These are phyloP conservation scores for Fusarium euwallaceae DNA, from an alignment of 2,329 filamentous ascomycete genomes.

Conservation along the genomic window DNA sequence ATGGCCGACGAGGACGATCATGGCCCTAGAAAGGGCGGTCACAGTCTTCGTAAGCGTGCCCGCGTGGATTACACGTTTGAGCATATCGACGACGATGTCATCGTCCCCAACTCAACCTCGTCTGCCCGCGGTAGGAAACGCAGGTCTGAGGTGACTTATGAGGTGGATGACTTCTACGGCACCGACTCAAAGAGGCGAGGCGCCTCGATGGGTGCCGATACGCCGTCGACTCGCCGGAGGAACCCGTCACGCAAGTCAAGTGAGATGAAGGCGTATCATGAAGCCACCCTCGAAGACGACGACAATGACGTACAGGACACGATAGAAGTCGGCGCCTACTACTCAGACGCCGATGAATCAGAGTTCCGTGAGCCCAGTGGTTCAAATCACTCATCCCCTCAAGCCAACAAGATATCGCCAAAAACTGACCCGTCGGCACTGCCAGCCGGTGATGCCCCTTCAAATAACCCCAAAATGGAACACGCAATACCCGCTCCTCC, in stretches of 20 bases:
- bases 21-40: constrained; percentile 68
- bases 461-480: constrained; percentile 11
- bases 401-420: constrained; percentile 37
- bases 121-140: constrained; percentile 54
- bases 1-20: constrained; percentile 61
- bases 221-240: constrained; percentile 55
- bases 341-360: constrained; percentile 51
- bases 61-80: constrained; percentile 70
- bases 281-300: constrained; percentile 50
- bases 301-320: constrained; percentile 68
- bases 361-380: constrained; percentile 42
- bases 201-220: constrained; percentile 52
- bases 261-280: constrained; percentile 50
- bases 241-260: constrained; percentile 56
- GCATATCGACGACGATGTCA: constrained; percentile 64
- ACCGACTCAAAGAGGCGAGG: constrained; percentile 53
- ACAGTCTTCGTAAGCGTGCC: constrained; percentile 68
- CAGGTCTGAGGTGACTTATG: constrained; percentile 52
- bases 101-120: constrained; percentile 52
- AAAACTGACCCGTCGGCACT: constrained; percentile 31
- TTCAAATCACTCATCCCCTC: constrained; percentile 48
- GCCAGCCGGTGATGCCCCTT: constrained; percentile 8
- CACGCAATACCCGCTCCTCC: constrained; percentile 11
- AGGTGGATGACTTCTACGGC: constrained; percentile 50
- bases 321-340: constrained; percentile 66